Evolutionary conservation across 2,329 filamentous ascomycete genomes (phyloP).

Genomic region (Monilinia polystroma): DNA sequence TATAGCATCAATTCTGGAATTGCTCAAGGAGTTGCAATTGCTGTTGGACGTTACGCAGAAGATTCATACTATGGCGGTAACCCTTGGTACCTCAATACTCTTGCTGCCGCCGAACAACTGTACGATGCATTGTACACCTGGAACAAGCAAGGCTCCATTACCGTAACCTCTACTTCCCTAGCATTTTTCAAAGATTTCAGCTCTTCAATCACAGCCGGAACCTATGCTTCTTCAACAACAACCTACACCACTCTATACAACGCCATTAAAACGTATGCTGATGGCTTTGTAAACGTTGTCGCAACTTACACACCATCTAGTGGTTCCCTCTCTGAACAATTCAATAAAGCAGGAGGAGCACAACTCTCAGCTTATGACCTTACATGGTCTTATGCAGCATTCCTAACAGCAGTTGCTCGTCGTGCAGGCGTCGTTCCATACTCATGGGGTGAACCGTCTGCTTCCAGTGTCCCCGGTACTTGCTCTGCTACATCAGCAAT

Average conservation of each 20-base stretch:
- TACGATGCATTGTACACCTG: conserved; percentile 75
- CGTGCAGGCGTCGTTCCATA: conserved; percentile 55
- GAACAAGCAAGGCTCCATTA: conserved; percentile 61
- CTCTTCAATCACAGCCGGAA: conserved; percentile 58
- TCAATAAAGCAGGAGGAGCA: conserved; percentile 50
- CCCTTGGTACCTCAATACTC: conserved; percentile 76
- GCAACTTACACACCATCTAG: conserved; percentile 53
- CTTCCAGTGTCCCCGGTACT: conserved; percentile 49
- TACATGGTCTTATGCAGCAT: conserved; percentile 72
- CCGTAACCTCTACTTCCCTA: conserved; percentile 63
- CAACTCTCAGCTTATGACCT: conserved; percentile 65
- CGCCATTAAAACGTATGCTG: conserved; percentile 63
- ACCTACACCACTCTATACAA: conserved; percentile 63
- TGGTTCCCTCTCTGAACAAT: conserved; percentile 69
- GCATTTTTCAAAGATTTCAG: conserved; percentile 70
- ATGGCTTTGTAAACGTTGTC: conserved; percentile 53
- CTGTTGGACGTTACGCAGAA: conserved; percentile 67
- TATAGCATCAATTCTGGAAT: conserved; percentile 70
- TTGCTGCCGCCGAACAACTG: conserved; percentile 76
- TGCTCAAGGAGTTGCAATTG: conserved; percentile 56
- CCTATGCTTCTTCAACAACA: conserved; percentile 58
- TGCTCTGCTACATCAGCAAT: conserved; percentile 50
- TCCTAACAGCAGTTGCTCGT: conserved; percentile 61
- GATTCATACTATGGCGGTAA: conserved; percentile 77
- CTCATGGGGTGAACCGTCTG: conserved; percentile 53